A percentile compares a stretch with the other conserved stretches of the same genome.
Evolutionary conservation across 2,329 filamentous ascomycete genomes (phyloP).

Genomic region (Pseudofabraea citricarpa): DNA sequence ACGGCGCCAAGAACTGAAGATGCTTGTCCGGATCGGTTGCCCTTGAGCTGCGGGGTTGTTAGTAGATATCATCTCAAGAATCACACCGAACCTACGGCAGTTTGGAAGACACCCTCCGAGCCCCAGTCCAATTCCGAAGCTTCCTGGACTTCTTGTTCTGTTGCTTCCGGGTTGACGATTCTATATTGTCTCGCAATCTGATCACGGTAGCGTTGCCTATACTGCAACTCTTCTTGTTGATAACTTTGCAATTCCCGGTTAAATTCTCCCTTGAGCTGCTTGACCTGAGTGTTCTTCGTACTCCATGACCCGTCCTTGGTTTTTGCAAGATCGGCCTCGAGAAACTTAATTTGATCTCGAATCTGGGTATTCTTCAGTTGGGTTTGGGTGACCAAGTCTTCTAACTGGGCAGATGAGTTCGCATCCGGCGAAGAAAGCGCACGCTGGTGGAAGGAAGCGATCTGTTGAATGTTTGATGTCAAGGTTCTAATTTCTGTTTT

Average conservation of each 20-base stretch:
- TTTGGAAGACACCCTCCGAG: constrained; percentile 77
- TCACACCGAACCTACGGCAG: constrained; percentile 54
- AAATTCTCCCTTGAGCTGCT: constrained; percentile 70
- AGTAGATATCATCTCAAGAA: constrained; percentile 8
- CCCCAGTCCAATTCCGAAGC: constrained; percentile 69
- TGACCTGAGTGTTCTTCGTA: constrained; percentile 68
- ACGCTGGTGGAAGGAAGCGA: constrained; percentile 67
- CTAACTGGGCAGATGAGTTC: constrained; percentile 42
- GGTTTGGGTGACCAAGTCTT: constrained; percentile 64
- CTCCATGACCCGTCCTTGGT: constrained; percentile 55
- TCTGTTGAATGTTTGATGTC: constrained; percentile 61
- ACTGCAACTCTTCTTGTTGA: constrained; percentile 65
- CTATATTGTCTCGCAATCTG: constrained; percentile 77
- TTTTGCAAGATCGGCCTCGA: constrained; percentile 66
- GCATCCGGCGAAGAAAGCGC: constrained; percentile 62
- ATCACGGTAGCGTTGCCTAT: constrained; percentile 67
- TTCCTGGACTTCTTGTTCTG: constrained; percentile 64
- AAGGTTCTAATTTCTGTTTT: constrained; percentile 65
- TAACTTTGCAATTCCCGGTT: constrained; percentile 67
- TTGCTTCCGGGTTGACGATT: constrained; percentile 78
- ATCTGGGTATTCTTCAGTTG: constrained; percentile 70
- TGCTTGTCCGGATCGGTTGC: constrained; percentile 70
- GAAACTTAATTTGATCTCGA: constrained; percentile 71
- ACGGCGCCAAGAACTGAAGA: constrained; percentile 71
- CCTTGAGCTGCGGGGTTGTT: constrained; percentile 53